These are phyloP conservation scores for Setaria viridis DNA, from an alignment of 202 grass and related monocot species.

Conservation along the genomic window DNA sequence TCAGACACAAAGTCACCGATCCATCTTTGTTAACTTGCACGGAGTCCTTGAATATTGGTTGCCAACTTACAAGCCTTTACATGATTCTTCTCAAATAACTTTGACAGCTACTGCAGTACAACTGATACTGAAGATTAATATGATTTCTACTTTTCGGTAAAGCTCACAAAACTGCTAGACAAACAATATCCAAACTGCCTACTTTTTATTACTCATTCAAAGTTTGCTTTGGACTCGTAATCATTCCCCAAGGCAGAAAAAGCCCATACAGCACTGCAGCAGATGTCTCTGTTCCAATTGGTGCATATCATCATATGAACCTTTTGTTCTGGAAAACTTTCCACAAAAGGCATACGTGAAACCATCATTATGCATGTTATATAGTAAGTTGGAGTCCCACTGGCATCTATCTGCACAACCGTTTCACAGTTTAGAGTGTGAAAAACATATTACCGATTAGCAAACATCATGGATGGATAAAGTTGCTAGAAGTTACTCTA, in stretches of 20 bases:
- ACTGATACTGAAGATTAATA: background rate
- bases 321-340: background rate
- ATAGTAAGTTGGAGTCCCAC: background rate
- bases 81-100: background rate
- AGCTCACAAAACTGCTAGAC: background rate
- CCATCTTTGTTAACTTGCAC: background rate
- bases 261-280: background rate
- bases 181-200: background rate
- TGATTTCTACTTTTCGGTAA: background rate
- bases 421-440: background rate
- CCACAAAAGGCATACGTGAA: background rate
- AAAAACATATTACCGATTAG: background rate
- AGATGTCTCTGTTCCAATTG: background rate
- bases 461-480: background rate
- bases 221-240: slow-evolving; percentile 11
- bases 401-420: background rate
- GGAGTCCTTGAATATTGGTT: slow-evolving; percentile 17
- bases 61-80: background rate
- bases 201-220: background rate
- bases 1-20: background rate
- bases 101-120: background rate
- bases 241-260: background rate
- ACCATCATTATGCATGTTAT: background rate
- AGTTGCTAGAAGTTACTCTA: background rate
- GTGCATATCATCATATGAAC: slow-evolving; percentile 1